Conservation (phyloP, 805 yeast genomes). For the Candida verbasci region DNA sequence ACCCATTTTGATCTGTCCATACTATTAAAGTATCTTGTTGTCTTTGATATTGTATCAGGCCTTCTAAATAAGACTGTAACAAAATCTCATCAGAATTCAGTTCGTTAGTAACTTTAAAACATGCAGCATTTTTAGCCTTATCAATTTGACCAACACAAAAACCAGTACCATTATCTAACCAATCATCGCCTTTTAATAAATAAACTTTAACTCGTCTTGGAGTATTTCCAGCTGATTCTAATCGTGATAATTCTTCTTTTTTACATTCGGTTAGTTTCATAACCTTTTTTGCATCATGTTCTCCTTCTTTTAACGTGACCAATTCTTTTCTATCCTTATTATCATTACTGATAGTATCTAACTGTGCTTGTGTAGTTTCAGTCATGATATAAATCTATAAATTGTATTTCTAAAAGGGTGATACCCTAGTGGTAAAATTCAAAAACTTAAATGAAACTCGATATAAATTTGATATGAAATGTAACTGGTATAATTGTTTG, state of each 20-base stretch:
- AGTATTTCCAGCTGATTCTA: constrained; percentile 9
- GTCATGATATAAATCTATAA: no score
- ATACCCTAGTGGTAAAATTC: no score
- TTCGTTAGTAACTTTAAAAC: constrained; percentile 71
- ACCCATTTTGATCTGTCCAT: constrained; percentile 78
- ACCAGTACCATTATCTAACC: constrained; percentile 94
- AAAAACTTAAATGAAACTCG: no score
- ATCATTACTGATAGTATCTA: no score
- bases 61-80: constrained; percentile 63
- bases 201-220: constrained; percentile 92
- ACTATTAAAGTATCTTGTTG: constrained; percentile 93
- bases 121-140: constrained; percentile 39
- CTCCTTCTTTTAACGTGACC: neutral
- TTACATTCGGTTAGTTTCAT: constrained; percentile 2
- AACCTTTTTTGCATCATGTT: neutral
- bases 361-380: no score
- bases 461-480: no score
- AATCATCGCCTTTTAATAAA: constrained; percentile 69
- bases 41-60: constrained; percentile 78
- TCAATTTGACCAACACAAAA: constrained; percentile 71
- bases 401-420: no score
- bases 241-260: neutral
- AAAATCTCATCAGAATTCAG: constrained; percentile 53
- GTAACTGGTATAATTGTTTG: no score
- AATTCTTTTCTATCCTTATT: no score